Evolutionary conservation across 257 asterid species (phyloP), one percentile per base, ranked within the genome.

Genomic region (Solanum gandarillasii): DNA sequence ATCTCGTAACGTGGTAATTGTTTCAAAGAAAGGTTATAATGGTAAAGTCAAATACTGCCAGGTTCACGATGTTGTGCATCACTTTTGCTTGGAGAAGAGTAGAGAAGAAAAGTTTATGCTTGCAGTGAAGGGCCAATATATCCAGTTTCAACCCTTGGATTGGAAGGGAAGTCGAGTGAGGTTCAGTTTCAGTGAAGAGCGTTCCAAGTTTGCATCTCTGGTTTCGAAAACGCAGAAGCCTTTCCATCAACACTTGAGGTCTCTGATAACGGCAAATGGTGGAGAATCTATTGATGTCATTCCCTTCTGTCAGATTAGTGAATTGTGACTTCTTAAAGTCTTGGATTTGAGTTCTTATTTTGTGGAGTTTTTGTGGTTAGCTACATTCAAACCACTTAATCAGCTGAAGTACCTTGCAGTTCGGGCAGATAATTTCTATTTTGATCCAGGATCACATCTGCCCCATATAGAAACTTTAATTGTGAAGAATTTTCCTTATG

Each of bases 261-360:
- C 83, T 2, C 2, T 75, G 29, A 35, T 35, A 35, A 73, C 3
- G n/a, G 0, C 34, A 0, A 3, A 32, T 32, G 0, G 4, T 0
- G 4, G 0, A 58, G 0, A 7, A 58, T 3, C 4, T 62, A 32
- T 32, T 32, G 34, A 32, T 32, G 2, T 34, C 6, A 34, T 34
- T 34, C 35, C 35, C 35, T 4, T 34, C 35, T 34, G 35, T 34
- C 35, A 34, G 35, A 34, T 34, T 34, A 34, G 5, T 34, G 35
- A 34, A 34, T 34, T 34, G 35, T 6, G 35, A 34, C 35, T 34
- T 34, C 35, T 34, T 34, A 34, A 34, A 5, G 35, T 34, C 35
- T 34, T 34, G 35, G 35, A 34, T 34, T 34, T 34, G 35, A 34
- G 6, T 34, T 34, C 35, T 34, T 34, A 34, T 1, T 4, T 0